A percentile compares a stretch with the other conserved stretches of the same genome.
Evolutionary conservation across 306 rosid genomes (phyloP).

Genomic region (Ormosia semicastrata): DNA sequence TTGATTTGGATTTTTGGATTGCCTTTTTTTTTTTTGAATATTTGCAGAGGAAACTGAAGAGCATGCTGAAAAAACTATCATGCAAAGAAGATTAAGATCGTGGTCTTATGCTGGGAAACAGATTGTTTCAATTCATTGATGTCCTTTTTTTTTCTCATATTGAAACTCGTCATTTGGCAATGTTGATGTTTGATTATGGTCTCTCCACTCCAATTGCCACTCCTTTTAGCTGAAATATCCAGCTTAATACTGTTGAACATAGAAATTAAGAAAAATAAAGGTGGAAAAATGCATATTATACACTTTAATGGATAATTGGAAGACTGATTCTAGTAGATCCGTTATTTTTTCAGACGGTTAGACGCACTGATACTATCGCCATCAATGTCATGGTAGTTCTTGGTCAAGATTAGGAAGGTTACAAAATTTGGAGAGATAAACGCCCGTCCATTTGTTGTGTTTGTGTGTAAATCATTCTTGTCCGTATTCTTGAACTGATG

Average conservation of each 20-base stretch:
- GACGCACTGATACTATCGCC: background rate
- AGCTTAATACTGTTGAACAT: background rate
- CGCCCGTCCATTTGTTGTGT: background rate
- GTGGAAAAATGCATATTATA: background rate
- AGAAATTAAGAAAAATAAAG: background rate
- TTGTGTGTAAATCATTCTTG: too few species aligned
- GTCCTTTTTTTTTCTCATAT: background rate
- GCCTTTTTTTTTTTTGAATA: background rate
- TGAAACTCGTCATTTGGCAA: background rate
- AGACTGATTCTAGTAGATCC: background rate
- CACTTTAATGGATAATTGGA: background rate
- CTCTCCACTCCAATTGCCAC: background rate
- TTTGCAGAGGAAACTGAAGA: slow-evolving; percentile 48
- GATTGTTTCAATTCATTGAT: background rate
- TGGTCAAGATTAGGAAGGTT: background rate
- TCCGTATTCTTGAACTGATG: too few species aligned
- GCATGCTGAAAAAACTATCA: slow-evolving; percentile 33
- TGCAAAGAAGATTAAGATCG: slow-evolving; percentile 32
- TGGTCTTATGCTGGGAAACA: background rate
- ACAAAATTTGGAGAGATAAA: background rate
- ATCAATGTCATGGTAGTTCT: background rate
- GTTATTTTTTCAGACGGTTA: background rate
- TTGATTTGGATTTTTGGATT: background rate
- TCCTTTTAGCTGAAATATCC: background rate
- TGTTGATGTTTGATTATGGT: background rate